A percentile compares a stretch with the other conserved stretches of the same genome.
Conservation (phyloP, 106 monocot species). For the Acanthochlamys bracteata region DNA sequence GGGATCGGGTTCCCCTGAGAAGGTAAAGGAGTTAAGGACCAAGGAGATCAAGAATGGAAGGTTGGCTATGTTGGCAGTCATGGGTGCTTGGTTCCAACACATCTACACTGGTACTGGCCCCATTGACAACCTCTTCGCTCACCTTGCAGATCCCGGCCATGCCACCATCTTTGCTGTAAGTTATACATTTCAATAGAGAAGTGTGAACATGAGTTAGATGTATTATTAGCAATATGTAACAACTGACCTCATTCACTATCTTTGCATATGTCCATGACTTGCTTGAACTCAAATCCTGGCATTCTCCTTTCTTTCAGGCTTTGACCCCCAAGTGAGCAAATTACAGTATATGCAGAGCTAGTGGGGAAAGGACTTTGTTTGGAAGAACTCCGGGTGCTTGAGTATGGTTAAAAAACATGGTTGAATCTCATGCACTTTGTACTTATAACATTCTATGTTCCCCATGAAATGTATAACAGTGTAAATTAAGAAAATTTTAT, state of each 20-base stretch:
- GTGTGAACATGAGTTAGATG: background rate
- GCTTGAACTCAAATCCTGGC: background rate
- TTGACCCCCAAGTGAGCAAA: constrained; percentile 51
- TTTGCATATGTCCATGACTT: background rate
- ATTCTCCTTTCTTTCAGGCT: constrained; percentile 27
- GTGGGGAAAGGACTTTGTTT: no score
- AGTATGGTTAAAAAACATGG: no score
- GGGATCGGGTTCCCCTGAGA: constrained; percentile 81
- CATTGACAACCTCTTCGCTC: constrained; percentile 95
- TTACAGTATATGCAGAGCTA: no score
- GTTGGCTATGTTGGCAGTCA: constrained; percentile 91
- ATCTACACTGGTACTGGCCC: constrained; percentile 94
- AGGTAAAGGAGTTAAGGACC: constrained; percentile 84
- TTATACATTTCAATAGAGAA: background rate
- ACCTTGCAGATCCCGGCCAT: constrained; percentile 96
- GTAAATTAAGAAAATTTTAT: no score
- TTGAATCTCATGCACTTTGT: no score
- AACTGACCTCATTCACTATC: no score
- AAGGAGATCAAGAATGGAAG: constrained; percentile 99
- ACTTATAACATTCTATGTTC: no score
- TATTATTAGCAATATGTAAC: background rate
- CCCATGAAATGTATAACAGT: no score
- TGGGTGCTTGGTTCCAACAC: constrained; percentile 99
- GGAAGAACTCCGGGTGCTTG: no score
- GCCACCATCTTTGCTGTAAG: constrained; percentile 87